Percentiles rank a stretch among this genome's conserved stretches.
phyloP scores from a whole-genome alignment of 345 rosid species.

The Hibiscus syriacus region DNA sequence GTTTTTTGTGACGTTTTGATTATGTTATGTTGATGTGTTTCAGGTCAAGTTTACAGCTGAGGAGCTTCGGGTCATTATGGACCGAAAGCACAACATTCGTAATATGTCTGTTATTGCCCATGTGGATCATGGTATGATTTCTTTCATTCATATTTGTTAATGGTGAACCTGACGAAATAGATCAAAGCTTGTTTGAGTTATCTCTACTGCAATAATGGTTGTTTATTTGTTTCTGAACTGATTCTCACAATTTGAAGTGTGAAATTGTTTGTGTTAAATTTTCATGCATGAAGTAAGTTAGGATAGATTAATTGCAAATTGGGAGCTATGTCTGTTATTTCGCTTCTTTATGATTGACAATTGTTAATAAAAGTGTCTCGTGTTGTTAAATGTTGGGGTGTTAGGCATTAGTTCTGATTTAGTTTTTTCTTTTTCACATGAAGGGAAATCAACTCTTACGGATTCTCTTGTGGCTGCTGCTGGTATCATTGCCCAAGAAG shows the following conservation, averaged over 20 bases:
- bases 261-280: not conserved
- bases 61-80: conserved; percentile 62
- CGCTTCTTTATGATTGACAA: conserved; percentile 13
- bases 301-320: not conserved
- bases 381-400: not conserved
- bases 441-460: conserved; percentile 45
- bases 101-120: conserved; percentile 82
- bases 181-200: not conserved
- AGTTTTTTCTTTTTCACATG: not conserved
- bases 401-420: not conserved
- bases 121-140: conserved; percentile 48
- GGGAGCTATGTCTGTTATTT: not conserved
- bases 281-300: not conserved
- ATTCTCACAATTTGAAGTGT: not conserved
- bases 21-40: not conserved
- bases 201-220: not conserved
- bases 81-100: conserved; percentile 54
- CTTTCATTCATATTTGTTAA: not conserved
- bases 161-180: conserved; percentile 3
- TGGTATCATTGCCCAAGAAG: conserved; percentile 51
- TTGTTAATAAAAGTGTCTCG: not conserved
- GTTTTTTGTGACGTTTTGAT: not conserved
- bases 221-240: not conserved
- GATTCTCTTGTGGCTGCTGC: conserved; percentile 69
- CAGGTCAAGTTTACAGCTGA: conserved; percentile 58